These are phyloP conservation scores for Cercospora sp. DNA, from an alignment of 2,329 filamentous ascomycete genomes.

Conservation along the genomic window DNA sequence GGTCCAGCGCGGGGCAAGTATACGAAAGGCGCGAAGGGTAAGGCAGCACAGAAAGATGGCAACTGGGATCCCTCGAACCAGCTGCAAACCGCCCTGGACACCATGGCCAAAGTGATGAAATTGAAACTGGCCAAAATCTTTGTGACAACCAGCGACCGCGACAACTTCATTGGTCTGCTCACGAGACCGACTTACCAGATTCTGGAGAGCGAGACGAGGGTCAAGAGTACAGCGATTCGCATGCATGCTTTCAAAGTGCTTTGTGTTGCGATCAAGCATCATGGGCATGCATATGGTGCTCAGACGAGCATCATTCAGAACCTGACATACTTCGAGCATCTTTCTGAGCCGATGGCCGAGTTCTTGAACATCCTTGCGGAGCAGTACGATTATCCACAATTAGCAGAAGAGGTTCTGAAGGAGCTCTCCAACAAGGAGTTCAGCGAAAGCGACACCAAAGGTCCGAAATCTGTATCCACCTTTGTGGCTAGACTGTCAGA, in stretches of 20 bases:
- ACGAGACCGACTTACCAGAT: constrained; percentile 92
- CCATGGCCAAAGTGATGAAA: constrained; percentile 94
- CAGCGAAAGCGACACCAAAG: constrained; percentile 91
- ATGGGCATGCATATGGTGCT: constrained; percentile 92
- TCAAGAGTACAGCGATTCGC: constrained; percentile 82
- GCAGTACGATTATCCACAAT: constrained; percentile 95
- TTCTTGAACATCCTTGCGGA: constrained; percentile 94
- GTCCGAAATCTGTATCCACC: constrained; percentile 91
- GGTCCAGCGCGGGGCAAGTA: constrained; percentile 72
- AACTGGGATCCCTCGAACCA: constrained; percentile 87
- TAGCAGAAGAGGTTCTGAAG: constrained; percentile 88
- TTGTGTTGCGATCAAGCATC: constrained; percentile 95
- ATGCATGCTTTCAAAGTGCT: constrained; percentile 98
- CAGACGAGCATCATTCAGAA: constrained; percentile 98
- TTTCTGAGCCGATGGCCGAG: constrained; percentile 99
- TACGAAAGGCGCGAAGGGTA: constrained; percentile 72
- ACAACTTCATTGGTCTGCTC: constrained; percentile 89
- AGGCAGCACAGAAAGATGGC: constrained; percentile 64
- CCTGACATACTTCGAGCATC: constrained; percentile 94
- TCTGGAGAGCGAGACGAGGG: constrained; percentile 87
- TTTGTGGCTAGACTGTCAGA: constrained; percentile 95
- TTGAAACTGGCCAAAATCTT: constrained; percentile 92
- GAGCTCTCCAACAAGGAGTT: constrained; percentile 98
- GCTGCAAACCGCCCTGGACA: constrained; percentile 82
- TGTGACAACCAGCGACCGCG: constrained; percentile 90